These are phyloP conservation scores for Metschnikowia chrysomelidarum DNA, from an alignment of 805 yeast genomes.

Conservation along the genomic window DNA sequence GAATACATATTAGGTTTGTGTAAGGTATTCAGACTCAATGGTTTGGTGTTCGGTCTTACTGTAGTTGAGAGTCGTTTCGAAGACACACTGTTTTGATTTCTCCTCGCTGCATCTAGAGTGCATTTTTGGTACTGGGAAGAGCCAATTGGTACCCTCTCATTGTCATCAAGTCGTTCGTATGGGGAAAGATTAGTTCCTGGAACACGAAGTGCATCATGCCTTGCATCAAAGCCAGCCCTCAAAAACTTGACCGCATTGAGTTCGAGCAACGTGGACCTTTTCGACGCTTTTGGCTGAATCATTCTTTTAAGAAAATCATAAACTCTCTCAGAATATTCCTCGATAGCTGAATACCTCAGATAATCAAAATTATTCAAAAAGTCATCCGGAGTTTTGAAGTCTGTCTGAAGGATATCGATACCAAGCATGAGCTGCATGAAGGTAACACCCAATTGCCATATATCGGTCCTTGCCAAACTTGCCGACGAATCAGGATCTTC, in stretches of 20 bases:
- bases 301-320: constrained; percentile 65
- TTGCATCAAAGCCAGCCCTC: constrained; percentile 51
- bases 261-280: constrained; percentile 81
- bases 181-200: neutral
- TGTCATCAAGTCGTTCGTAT: neutral
- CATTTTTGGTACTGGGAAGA: constrained; percentile 14
- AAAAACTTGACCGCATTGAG: constrained; percentile 80
- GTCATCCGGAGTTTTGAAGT: constrained; percentile 47
- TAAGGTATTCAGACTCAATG: constrained; percentile 2
- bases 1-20: neutral
- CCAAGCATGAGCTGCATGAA: constrained; percentile 45
- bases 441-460: constrained; percentile 88
- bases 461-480: constrained; percentile 72
- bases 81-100: constrained; percentile 7
- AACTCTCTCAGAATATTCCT: constrained; percentile 63
- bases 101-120: constrained; percentile 14
- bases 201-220: constrained; percentile 1
- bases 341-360: constrained; percentile 50
- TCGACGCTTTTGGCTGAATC: constrained; percentile 62
- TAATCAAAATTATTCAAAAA: constrained; percentile 26
- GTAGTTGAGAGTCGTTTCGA: too few species aligned
- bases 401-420: constrained; percentile 61
- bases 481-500: constrained; percentile 70
- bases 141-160: constrained; percentile 11
- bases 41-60: too few species aligned